These are phyloP conservation scores for Lactifluus piperatus DNA, from an alignment of 768 basidiomycete species.

Conservation along the genomic window DNA sequence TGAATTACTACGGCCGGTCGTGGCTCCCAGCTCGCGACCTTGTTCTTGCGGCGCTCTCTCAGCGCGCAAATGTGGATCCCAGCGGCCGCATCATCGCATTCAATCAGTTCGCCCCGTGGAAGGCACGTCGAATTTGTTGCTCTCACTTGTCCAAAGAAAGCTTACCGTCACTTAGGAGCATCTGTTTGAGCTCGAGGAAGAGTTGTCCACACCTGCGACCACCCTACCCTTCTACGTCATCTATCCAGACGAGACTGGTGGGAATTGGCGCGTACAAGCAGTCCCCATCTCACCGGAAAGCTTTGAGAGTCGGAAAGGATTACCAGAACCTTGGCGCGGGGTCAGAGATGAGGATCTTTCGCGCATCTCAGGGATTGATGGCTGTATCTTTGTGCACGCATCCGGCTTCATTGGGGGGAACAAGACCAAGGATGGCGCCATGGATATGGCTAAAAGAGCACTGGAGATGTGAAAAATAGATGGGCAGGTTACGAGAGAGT, in stretches of 20 bases:
- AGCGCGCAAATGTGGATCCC: constrained; percentile 52
- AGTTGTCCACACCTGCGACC: constrained; percentile 36
- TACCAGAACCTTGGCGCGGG: constrained; percentile 93
- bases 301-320: constrained; percentile 84
- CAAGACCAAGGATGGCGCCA: constrained; percentile 80
- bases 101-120: constrained; percentile 79
- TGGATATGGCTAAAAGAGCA: constrained; percentile 68
- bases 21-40: constrained; percentile 91
- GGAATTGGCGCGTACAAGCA: constrained; percentile 88
- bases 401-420: constrained; percentile 97
- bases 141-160: not conserved
- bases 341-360: constrained; percentile 78
- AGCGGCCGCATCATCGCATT: constrained; percentile 75
- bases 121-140: constrained; percentile 37
- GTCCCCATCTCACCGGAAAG: constrained; percentile 75
- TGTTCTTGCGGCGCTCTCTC: constrained; percentile 50
- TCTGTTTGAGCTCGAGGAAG: constrained; percentile 76
- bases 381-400: constrained; percentile 89
- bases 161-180: constrained; percentile 52
- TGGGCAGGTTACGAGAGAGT: too few species aligned
- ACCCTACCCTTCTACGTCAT: constrained; percentile 72
- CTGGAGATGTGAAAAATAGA: constrained; percentile 30
- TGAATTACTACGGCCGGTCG: constrained; percentile 77
- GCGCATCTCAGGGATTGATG: constrained; percentile 62
- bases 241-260: constrained; percentile 74